These are phyloP conservation scores for Talaromyces nanjingensis DNA, from an alignment of 495 filamentous ascomycete genomes.

Conservation along the genomic window DNA sequence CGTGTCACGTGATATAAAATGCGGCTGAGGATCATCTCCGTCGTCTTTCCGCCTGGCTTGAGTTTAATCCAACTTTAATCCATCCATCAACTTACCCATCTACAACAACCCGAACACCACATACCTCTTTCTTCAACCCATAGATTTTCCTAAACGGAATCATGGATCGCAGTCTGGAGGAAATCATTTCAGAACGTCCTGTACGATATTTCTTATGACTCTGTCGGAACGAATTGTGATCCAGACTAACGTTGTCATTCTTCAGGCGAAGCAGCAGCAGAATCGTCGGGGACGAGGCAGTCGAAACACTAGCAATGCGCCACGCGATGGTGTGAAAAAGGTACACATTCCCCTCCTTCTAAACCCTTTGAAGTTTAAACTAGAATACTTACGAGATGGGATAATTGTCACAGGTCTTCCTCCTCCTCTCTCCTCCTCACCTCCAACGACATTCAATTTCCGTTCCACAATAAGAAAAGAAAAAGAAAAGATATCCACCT, in stretches of 20 bases:
- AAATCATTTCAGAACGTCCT: conserved; percentile 75
- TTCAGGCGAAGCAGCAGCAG: conserved; percentile 19
- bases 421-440: conserved; percentile 21
- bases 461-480: not conserved
- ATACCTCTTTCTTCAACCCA: not conserved
- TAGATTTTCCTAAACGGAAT: not conserved
- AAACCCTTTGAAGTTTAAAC: not conserved
- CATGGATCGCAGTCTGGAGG: conserved; percentile 83
- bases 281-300: conserved; percentile 46
- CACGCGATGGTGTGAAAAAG: conserved; percentile 80
- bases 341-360: conserved; percentile 23
- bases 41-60: not conserved
- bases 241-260: not conserved
- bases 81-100: not conserved
- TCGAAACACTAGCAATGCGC: conserved; percentile 49
- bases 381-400: not conserved
- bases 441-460: not conserved
- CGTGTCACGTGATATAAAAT: not conserved
- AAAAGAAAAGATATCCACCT: not conserved
- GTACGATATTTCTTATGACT: conserved; percentile 36
- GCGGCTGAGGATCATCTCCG: not conserved
- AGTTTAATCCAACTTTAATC: not conserved
- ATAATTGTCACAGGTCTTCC: conserved; percentile 10
- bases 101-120: not conserved
- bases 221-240: not conserved